Base-by-base conservation (phyloP, 2,329 filamentous ascomycete species). In the Fusarium mexicanum region DNA sequence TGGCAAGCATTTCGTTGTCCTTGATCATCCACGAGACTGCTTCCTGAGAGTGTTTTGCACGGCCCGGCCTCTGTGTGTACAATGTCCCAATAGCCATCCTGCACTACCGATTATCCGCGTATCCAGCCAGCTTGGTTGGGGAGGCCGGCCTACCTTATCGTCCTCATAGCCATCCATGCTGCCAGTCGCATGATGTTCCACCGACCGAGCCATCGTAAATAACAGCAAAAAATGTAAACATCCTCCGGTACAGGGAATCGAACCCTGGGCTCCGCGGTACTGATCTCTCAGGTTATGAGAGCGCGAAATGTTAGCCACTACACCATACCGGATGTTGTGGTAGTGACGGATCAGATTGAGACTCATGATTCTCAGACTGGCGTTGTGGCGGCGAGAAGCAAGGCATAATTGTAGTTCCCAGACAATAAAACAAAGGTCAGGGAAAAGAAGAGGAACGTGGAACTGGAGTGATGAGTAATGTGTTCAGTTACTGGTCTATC, bases 301-400 rank as follows among this genome's bases (percentile, higher is more conserved):
- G 78, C 78, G 78, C 75, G 77, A 79, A 79, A 79, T 79, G 78
- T 79, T 79, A 78, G 78, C 78, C 78, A 80, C 77, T 80, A 80
- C 78, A 80, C 78, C 78, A 80, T 80, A 79, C 78, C 78, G 78
- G 78, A 44, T 48, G 11, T 31, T 55, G 20, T 41, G 20, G 14
- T 10, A 3, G 8, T 18, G 2, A 8, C 0, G 3, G 16, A 1
- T 13, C 24, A n/a, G 35, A 31, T 31, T 31, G 24, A 8, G 35
- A 13, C 4, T 31, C 0, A 55, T 55, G 14, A 41, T 55, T 31
- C 4, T 4, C 11, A 10, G 11, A 6, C 9, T 17, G 24, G 10
- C 8, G 37, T 18, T 6, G 16, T 38, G n/a, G 10, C 3, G 3
- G 24, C 3, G 14, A 54, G 51, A 54, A 8, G 11, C 10, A 29